Evolutionary conservation across 2,329 filamentous ascomycete species (phyloP).

Genomic region (Hymenoscyphus salicellus): DNA sequence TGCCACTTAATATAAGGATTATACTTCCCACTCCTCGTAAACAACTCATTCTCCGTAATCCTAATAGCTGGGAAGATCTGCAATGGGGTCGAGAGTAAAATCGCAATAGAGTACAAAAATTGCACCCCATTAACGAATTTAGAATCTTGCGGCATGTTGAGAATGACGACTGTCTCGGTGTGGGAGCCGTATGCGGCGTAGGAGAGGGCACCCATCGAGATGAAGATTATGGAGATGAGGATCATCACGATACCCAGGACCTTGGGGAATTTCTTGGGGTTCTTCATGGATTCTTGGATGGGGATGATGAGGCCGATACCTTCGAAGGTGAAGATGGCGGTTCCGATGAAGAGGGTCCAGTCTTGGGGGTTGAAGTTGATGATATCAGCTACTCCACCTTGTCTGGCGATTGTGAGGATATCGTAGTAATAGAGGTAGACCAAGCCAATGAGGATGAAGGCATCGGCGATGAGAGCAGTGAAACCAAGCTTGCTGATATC

Average conservation of each 20-base stretch:
- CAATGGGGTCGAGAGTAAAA: constrained; percentile 87
- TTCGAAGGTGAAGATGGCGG: constrained; percentile 98
- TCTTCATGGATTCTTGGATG: constrained; percentile 94
- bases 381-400: constrained; percentile 78
- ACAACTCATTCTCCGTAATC: constrained; percentile 91
- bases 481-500: constrained; percentile 98
- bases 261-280: constrained; percentile 83
- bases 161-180: constrained; percentile 92
- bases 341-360: constrained; percentile 98
- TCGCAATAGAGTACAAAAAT: constrained; percentile 96
- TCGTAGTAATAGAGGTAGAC: constrained; percentile 97
- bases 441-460: constrained; percentile 88
- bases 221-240: constrained; percentile 87
- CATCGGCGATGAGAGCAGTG: constrained; percentile 87
- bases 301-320: constrained; percentile 97
- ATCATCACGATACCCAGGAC: constrained; percentile 92
- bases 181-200: constrained; percentile 94
- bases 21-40: constrained; percentile 92
- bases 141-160: constrained; percentile 94
- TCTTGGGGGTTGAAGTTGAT: constrained; percentile 83
- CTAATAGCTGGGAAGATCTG: constrained; percentile 98
- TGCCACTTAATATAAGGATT: constrained; percentile 99
- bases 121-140: constrained; percentile 95
- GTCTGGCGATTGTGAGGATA: constrained; percentile 71
- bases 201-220: constrained; percentile 85